These are phyloP conservation scores for Mycena maculata DNA, from an alignment of 768 basidiomycete genomes.

Conservation along the genomic window DNA sequence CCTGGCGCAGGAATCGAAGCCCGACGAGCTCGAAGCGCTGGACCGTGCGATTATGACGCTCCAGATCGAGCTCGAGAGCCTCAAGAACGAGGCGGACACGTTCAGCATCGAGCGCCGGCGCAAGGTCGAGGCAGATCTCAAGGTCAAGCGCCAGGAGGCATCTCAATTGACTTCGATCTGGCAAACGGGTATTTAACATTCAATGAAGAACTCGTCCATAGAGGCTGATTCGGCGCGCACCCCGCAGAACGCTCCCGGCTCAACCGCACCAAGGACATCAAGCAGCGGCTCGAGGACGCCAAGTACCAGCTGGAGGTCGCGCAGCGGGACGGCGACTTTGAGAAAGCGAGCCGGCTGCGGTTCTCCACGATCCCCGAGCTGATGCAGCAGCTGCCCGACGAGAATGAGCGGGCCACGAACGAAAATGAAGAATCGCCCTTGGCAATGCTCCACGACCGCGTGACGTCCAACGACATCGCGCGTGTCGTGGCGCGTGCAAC, in stretches of 20 bases:
- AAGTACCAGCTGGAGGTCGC: conserved; percentile 90
- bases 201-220: no score
- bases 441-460: conserved; percentile 83
- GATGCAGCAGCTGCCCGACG: conserved; percentile 73
- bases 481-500: conserved; percentile 90
- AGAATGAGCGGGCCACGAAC: conserved; percentile 43
- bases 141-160: conserved; percentile 72
- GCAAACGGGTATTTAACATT: conserved; percentile 63
- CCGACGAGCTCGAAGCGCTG: conserved; percentile 83
- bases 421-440: conserved; percentile 61
- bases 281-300: conserved; percentile 81
- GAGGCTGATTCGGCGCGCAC: not conserved
- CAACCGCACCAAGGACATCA: conserved; percentile 76
- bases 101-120: conserved; percentile 81
- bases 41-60: conserved; percentile 88
- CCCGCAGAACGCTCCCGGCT: conserved; percentile 72
- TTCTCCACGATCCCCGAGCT: conserved; percentile 89
- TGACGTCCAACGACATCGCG: conserved; percentile 90
- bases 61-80: conserved; percentile 89
- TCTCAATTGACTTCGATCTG: conserved; percentile 71
- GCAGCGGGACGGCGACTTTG: conserved; percentile 89
- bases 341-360: conserved; percentile 84
- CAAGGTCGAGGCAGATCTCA: conserved; percentile 74
- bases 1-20: conserved; percentile 90
- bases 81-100: conserved; percentile 89